Conservation (phyloP, 2,329 filamentous ascomycete genomes). For the Pseudocercospora ulei region DNA sequence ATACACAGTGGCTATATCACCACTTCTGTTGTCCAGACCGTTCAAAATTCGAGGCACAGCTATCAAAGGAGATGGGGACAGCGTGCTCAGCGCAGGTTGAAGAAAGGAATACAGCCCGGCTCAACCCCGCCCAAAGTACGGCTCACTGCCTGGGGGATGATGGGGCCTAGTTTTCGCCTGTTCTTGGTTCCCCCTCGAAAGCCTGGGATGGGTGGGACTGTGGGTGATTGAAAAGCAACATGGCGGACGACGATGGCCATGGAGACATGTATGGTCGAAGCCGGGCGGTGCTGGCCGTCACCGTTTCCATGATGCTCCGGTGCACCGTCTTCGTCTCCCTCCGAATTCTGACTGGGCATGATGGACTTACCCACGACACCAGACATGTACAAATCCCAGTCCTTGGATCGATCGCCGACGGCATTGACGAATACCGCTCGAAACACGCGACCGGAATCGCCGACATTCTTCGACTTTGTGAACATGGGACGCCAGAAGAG, state of each 20-base stretch:
- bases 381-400: conserved; percentile 32
- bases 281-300: conserved; percentile 56
- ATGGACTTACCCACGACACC: conserved; percentile 48
- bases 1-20: no score
- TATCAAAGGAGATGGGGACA: no score
- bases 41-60: no score
- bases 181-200: no score
- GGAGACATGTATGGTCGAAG: conserved; percentile 30
- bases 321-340: conserved; percentile 66
- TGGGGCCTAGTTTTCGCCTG: no score
- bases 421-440: conserved; percentile 36
- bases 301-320: conserved; percentile 57
- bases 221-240: conserved; percentile 15
- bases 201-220: conserved; percentile 17
- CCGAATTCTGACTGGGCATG: conserved; percentile 55
- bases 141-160: no score
- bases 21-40: no score
- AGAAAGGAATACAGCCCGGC: no score
- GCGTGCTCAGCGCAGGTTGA: no score
- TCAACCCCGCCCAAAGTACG: no score
- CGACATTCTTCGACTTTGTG: conserved; percentile 66
- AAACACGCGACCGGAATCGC: conserved; percentile 32
- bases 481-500: conserved; percentile 60
- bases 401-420: conserved; percentile 35
- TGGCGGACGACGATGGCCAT: conserved; percentile 23